These are phyloP conservation scores for Tolypocladium sp. DNA, from an alignment of 2,329 filamentous ascomycete genomes.

Conservation along the genomic window DNA sequence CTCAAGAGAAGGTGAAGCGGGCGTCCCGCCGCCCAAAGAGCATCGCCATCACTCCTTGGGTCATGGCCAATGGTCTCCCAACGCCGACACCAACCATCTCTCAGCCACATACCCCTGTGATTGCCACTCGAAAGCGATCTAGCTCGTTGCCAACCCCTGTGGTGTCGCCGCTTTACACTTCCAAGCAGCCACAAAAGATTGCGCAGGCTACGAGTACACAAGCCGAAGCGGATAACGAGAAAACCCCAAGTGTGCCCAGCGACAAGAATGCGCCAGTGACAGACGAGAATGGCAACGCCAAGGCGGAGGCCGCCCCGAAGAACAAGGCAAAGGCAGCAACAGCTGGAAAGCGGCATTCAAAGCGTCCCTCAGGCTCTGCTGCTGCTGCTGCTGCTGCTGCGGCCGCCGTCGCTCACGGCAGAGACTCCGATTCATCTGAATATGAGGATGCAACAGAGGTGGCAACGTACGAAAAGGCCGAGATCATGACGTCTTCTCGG, in stretches of 20 bases:
- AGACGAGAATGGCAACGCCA: neutral
- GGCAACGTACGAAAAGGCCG: slow-evolving; percentile 43
- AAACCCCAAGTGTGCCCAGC: neutral
- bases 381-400: neutral
- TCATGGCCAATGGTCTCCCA: slow-evolving; percentile 17
- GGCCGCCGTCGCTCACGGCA: neutral
- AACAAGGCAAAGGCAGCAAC: neutral
- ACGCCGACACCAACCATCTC: slow-evolving; percentile 22
- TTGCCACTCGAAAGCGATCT: slow-evolving; percentile 32
- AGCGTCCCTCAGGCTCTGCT: neutral
- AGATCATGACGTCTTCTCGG: slow-evolving; percentile 47
- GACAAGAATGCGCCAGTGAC: neutral
- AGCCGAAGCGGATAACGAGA: neutral
- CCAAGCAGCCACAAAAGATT: neutral
- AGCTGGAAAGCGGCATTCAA: neutral
- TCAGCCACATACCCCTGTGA: slow-evolving; percentile 24
- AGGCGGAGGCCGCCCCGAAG: neutral
- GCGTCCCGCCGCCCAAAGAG: slow-evolving; percentile 36
- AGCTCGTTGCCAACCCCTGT: slow-evolving; percentile 37
- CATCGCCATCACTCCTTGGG: slow-evolving; percentile 14
- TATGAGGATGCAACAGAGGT: slow-evolving; percentile 36
- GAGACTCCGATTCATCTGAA: slow-evolving; percentile 6
- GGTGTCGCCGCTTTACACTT: slow-evolving; percentile 5
- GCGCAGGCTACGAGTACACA: neutral
- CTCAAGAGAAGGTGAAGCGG: slow-evolving; percentile 16